Conservation (phyloP, 139 green algal genomes). For the Desmodesmus armatus region DNA sequence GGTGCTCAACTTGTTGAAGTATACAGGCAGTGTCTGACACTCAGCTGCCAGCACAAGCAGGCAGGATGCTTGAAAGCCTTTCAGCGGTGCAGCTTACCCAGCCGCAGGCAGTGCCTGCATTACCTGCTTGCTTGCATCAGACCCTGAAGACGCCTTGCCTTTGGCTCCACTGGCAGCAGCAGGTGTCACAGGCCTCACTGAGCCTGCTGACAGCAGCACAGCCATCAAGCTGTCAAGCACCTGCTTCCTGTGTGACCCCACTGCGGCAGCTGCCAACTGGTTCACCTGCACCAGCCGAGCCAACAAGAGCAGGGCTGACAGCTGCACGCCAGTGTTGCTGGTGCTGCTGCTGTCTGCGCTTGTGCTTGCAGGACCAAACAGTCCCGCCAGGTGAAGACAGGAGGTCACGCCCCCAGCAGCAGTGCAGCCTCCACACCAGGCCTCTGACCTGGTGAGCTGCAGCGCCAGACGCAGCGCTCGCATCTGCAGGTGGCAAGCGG, state of each 20-base stretch:
- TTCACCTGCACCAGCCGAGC: no score
- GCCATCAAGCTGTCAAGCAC: not conserved
- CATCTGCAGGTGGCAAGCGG: slow-evolving; percentile 1
- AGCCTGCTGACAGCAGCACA: not conserved
- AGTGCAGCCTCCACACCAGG: not conserved
- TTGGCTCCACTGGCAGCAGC: not conserved
- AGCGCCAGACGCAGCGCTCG: slow-evolving; percentile 12
- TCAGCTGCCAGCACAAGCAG: no score
- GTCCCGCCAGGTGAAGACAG: not conserved
- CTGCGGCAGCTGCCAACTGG: no score
- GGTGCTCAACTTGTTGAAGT: no score
- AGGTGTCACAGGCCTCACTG: no score
- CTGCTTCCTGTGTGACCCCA: no score
- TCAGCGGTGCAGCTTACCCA: no score
- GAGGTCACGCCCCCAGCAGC: slow-evolving; percentile 2
- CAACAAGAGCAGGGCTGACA: not conserved
- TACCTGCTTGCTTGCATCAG: not conserved
- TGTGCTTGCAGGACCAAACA: no score
- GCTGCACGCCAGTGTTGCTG: not conserved
- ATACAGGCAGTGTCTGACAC: no score
- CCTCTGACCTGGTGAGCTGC: not conserved
- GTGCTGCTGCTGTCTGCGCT: not conserved
- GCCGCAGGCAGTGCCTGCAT: not conserved
- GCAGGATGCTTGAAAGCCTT: no score
- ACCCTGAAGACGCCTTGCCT: not conserved